Evolutionary conservation across 1,139 yeast species (phyloP).

Genomic region (Meyerozyma sp.): DNA sequence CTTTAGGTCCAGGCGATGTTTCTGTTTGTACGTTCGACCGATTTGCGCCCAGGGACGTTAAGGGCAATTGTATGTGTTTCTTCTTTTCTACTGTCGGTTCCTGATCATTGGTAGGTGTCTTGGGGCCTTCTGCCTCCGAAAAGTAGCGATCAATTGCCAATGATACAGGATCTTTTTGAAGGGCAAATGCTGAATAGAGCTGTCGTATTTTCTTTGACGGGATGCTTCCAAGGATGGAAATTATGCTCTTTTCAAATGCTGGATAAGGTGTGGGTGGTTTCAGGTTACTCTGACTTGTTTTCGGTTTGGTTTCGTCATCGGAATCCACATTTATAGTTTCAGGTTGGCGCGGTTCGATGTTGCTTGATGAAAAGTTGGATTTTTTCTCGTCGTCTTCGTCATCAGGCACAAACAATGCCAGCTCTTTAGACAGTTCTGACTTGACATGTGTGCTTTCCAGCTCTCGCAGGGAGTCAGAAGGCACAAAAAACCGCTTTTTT

Average conservation of each 20-base stretch:
- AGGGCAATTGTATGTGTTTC: not conserved
- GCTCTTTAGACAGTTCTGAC: not conserved
- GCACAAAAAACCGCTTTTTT: not conserved
- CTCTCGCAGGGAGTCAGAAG: not conserved
- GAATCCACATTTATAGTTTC: not conserved
- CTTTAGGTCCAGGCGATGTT: not conserved
- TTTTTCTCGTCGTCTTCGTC: not conserved
- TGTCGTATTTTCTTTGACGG: conserved; percentile 6
- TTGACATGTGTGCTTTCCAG: not conserved
- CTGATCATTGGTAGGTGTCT: too few relatives aligned
- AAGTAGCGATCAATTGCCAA: not conserved
- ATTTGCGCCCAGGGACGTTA: not conserved
- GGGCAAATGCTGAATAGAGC: not conserved
- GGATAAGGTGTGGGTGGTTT: not conserved
- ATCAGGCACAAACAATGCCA: not conserved
- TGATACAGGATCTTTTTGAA: not conserved
- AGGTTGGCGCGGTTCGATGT: not conserved
- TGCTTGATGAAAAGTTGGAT: not conserved
- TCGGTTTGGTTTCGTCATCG: not conserved
- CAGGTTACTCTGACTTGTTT: not conserved
- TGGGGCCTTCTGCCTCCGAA: not conserved
- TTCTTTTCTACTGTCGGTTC: too few relatives aligned
- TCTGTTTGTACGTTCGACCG: not conserved
- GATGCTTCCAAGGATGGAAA: not conserved
- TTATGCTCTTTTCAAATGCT: not conserved